Evolutionary conservation across 2,329 filamentous ascomycete genomes (phyloP).

Genomic region (Fusarium sp.): DNA sequence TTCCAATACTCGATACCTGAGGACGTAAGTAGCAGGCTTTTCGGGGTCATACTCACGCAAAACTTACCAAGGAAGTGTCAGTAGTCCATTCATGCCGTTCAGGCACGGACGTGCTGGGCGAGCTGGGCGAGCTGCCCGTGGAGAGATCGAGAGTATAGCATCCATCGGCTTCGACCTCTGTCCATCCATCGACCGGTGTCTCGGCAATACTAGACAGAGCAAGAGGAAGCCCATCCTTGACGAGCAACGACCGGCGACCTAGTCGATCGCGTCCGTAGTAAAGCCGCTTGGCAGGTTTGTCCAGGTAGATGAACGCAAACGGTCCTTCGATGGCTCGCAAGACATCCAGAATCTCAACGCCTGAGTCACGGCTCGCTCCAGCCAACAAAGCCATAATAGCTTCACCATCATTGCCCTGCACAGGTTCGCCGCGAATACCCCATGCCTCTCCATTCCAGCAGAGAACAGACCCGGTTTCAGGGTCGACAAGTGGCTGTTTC

Average conservation of each 20-base stretch:
- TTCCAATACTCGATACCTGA: constrained; percentile 68
- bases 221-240: constrained; percentile 65
- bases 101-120: constrained; percentile 27
- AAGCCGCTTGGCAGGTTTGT: constrained; percentile 72
- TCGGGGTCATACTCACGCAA: constrained; percentile 19
- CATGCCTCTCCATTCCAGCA: constrained; percentile 99
- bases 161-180: constrained; percentile 88
- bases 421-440: constrained; percentile 72
- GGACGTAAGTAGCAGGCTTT: constrained; percentile 60
- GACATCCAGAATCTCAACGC: constrained; percentile 61
- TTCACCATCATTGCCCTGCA: constrained; percentile 86
- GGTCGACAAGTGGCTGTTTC: constrained; percentile 79
- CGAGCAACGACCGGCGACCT: constrained; percentile 86
- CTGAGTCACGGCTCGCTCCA: constrained; percentile 54
- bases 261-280: constrained; percentile 91
- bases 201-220: constrained; percentile 81
- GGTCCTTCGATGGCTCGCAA: constrained; percentile 81
- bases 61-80: constrained; percentile 63
- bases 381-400: constrained; percentile 74
- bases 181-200: constrained; percentile 68
- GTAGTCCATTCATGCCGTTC: constrained; percentile 52
- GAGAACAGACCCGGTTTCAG: constrained; percentile 73
- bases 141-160: constrained; percentile 78
- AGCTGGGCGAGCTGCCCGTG: not conserved
- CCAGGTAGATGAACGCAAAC: constrained; percentile 90